Conservation (phyloP, 805 yeast genomes). For the Candida ponderosae region DNA sequence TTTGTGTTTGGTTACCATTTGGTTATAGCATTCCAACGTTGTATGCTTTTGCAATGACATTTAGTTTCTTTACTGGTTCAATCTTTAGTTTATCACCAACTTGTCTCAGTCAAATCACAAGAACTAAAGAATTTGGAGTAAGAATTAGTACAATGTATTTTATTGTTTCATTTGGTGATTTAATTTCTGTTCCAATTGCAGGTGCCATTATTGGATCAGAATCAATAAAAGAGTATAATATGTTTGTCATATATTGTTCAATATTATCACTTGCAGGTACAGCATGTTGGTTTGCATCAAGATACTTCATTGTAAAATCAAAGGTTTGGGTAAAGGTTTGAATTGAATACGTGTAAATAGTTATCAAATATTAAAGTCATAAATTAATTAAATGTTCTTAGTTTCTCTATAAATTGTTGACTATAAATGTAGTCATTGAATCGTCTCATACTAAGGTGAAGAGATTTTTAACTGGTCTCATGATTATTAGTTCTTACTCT, state of each 20-base stretch:
- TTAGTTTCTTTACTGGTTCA: conserved; percentile 46
- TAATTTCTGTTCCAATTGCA: conserved; percentile 40
- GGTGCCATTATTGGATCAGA: conserved; percentile 35
- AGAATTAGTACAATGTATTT: conserved; percentile 50
- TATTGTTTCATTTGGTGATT: conserved; percentile 43
- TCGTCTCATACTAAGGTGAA: no score
- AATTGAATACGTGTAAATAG: no score
- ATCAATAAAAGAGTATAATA: neutral
- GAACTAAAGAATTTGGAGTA: conserved; percentile 41
- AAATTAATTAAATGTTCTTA: no score
- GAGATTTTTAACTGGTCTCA: neutral
- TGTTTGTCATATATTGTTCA: neutral
- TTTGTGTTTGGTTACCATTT: conserved; percentile 29
- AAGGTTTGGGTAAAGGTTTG: no score
- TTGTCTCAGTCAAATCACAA: conserved; percentile 47
- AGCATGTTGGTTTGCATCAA: no score
- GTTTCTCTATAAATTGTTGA: no score
- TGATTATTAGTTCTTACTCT: conserved; percentile 21
- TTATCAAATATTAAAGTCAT: no score
- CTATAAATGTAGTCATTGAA: no score
- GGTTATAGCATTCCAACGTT: conserved; percentile 24
- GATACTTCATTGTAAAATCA: no score
- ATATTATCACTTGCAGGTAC: no score
- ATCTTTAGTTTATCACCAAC: conserved; percentile 45
- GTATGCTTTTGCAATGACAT: conserved; percentile 36